A percentile compares a stretch with the other conserved stretches of the same genome.
Evolutionary conservation across 208 protist species (phyloP).

Genomic region (Wallacemonas sp.): DNA sequence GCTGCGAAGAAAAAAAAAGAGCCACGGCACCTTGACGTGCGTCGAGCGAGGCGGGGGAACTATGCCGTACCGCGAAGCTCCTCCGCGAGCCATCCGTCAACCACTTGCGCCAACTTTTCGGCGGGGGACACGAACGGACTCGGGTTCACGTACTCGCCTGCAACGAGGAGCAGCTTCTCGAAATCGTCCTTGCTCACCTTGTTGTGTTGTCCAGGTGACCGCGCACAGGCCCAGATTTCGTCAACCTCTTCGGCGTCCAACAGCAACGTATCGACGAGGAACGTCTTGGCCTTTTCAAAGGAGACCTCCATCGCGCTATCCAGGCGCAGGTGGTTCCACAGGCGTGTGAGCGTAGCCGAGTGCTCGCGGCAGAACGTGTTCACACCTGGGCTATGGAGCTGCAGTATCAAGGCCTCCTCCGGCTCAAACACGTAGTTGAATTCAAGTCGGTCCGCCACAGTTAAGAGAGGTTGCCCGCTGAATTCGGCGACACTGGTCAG

Average conservation of each 20-base stretch:
- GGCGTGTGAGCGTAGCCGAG: slow-evolving; percentile 16
- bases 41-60: no score
- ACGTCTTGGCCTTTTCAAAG: slow-evolving; percentile 23
- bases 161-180: slow-evolving; percentile 49
- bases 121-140: slow-evolving; percentile 58
- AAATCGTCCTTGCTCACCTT: slow-evolving; percentile 52
- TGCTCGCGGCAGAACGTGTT: slow-evolving; percentile 38
- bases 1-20: slow-evolving; percentile 2
- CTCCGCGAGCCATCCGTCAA: slow-evolving; percentile 19
- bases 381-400: slow-evolving; percentile 36
- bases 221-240: slow-evolving; percentile 31
- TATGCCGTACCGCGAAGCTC: background rate
- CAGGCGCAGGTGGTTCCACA: slow-evolving; percentile 50
- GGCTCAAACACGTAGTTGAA: slow-evolving; percentile 56
- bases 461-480: slow-evolving; percentile 50
- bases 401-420: slow-evolving; percentile 44
- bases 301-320: slow-evolving; percentile 26
- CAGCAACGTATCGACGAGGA: slow-evolving; percentile 41
- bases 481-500: slow-evolving; percentile 73
- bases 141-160: slow-evolving; percentile 49
- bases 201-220: slow-evolving; percentile 7
- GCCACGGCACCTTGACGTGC: background rate
- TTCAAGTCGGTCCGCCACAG: slow-evolving; percentile 64
- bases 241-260: slow-evolving; percentile 42
- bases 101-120: slow-evolving; percentile 53